Percentiles rank a stretch among this genome's conserved stretches.
Evolutionary conservation across 2,329 filamentous ascomycete species (phyloP).

Genomic region (Parastagonospora nodorum): DNA sequence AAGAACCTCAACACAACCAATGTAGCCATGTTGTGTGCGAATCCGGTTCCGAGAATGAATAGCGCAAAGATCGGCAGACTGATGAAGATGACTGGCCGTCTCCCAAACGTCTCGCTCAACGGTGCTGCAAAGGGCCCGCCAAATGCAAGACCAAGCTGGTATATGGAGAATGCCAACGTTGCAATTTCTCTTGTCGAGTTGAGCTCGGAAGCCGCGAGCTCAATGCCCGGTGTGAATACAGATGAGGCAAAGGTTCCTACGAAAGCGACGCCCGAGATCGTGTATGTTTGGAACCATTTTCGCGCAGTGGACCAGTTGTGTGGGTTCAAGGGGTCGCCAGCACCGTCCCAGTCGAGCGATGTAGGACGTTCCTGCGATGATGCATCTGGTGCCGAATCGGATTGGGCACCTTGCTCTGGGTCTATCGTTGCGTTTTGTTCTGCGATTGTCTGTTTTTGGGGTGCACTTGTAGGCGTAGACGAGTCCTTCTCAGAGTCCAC

Average conservation of each 20-base stretch:
- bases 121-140: conserved; percentile 64
- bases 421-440: neutral
- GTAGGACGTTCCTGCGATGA: conserved; percentile 4
- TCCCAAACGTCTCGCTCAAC: conserved; percentile 61
- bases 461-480: neutral
- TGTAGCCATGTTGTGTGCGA: conserved; percentile 68
- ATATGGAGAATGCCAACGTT: conserved; percentile 54
- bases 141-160: conserved; percentile 62
- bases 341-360: conserved; percentile 13
- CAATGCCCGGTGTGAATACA: conserved; percentile 11
- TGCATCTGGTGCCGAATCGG: neutral
- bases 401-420: neutral
- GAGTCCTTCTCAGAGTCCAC: conserved; percentile 2
- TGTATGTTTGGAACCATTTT: conserved; percentile 17
- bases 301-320: conserved; percentile 15
- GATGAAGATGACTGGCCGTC: conserved; percentile 68
- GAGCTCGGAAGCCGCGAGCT: conserved; percentile 17
- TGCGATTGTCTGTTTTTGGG: neutral
- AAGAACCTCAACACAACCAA: conserved; percentile 69
- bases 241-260: conserved; percentile 11
- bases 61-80: conserved; percentile 67
- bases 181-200: conserved; percentile 15
- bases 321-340: conserved; percentile 14
- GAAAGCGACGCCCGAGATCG: conserved; percentile 13
- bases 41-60: conserved; percentile 49